Percentiles rank a stretch among this genome's conserved stretches.
Conservation (phyloP, 108 stramenopile species). For the Conticribra guillardii region DNA sequence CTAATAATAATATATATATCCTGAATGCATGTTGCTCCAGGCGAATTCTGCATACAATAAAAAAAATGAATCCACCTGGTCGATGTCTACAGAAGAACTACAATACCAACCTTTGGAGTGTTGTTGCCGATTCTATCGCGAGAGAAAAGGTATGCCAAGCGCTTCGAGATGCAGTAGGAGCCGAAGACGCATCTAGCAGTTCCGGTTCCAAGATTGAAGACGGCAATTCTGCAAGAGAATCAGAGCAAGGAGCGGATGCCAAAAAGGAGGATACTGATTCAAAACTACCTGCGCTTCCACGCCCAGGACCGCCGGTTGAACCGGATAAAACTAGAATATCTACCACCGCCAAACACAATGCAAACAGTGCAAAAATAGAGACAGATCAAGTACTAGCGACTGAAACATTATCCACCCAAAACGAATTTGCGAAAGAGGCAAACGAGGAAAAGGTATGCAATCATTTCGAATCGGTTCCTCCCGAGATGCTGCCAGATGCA, state of each 20-base stretch:
- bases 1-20: not conserved
- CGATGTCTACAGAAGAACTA: conserved; percentile 63
- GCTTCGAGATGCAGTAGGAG: conserved; percentile 76
- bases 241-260: not conserved
- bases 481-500: not conserved
- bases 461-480: not conserved
- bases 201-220: not conserved
- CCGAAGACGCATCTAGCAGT: not conserved
- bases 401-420: not conserved
- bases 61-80: conserved; percentile 38
- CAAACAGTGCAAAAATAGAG: not conserved
- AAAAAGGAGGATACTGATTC: not conserved
- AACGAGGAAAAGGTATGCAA: not conserved
- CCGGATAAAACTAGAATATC: too few species aligned
- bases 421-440: not conserved
- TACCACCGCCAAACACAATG: too few species aligned
- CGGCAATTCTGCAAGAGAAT: too few species aligned
- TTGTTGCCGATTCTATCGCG: conserved; percentile 67
- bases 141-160: conserved; percentile 78
- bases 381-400: not conserved
- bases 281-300: not conserved
- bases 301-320: not conserved
- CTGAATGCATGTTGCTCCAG: not conserved
- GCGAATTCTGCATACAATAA: conserved; percentile 17
- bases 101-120: conserved; percentile 53